Percentiles rank a stretch among this genome's conserved stretches.
Conservation (phyloP, 768 basidiomycete species). For the Rhizopogon rudus region DNA sequence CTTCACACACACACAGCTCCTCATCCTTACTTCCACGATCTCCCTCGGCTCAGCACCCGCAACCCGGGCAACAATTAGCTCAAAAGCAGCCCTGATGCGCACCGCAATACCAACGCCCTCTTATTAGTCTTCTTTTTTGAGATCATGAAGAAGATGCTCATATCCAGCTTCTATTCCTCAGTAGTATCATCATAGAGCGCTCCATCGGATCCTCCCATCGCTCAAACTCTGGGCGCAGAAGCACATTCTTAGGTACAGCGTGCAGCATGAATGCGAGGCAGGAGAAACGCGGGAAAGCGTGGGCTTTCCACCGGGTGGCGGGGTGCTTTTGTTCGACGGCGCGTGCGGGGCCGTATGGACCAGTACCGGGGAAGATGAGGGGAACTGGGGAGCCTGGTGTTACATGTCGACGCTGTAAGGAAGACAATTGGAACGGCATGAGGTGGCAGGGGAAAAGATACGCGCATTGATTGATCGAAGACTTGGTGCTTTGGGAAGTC, state of each 20-base stretch:
- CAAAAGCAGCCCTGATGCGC: slow-evolving; percentile 1
- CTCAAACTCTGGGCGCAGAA: neutral
- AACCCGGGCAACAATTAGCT: neutral
- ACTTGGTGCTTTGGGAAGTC: slow-evolving; percentile 7
- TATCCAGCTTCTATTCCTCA: neutral
- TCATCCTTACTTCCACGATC: neutral
- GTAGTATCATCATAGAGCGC: neutral
- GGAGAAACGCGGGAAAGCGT: neutral
- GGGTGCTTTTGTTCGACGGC: slow-evolving; percentile 2
- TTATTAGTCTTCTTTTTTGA: slow-evolving; percentile 5
- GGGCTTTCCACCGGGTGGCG: neutral
- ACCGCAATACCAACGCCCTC: slow-evolving; percentile 2
- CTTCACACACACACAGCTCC: neutral
- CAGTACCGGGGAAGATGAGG: neutral
- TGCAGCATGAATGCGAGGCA: slow-evolving; percentile 1
- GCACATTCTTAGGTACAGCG: slow-evolving; percentile 2
- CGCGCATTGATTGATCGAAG: neutral
- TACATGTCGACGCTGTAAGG: neutral
- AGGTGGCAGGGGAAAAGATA: neutral
- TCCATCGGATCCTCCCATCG: neutral
- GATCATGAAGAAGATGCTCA: slow-evolving; percentile 4
- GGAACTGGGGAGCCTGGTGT: slow-evolving; percentile 4
- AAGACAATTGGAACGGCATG: too few relatives aligned
- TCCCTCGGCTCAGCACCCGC: neutral
- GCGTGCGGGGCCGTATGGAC: neutral